These are phyloP conservation scores for Strigomonas oncopelti DNA, from an alignment of 208 protist species.

Conservation along the genomic window DNA sequence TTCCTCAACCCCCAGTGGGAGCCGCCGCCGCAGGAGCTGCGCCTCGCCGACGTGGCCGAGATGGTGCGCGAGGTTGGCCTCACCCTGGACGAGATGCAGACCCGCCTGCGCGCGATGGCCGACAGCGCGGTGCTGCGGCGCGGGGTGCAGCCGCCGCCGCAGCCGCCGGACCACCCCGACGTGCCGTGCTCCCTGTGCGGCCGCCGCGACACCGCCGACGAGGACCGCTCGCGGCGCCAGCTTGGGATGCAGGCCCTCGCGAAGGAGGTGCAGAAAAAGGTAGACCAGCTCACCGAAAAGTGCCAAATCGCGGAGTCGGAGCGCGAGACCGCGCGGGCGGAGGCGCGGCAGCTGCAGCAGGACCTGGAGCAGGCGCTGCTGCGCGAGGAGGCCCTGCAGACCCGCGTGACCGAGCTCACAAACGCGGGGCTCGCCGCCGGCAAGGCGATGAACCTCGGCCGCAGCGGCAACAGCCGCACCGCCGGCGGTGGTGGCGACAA, in stretches of 20 bases:
- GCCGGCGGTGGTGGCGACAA: not conserved
- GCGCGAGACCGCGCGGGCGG: conserved; percentile 49
- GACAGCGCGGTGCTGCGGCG: conserved; percentile 55
- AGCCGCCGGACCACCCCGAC: conserved; percentile 62
- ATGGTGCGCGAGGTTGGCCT: conserved; percentile 69
- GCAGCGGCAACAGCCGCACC: not conserved
- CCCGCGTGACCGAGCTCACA: conserved; percentile 10
- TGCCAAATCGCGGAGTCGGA: conserved; percentile 69
- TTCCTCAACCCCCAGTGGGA: conserved; percentile 56
- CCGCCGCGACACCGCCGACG: conserved; percentile 51
- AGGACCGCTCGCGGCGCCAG: conserved; percentile 47
- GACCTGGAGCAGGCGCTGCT: conserved; percentile 37
- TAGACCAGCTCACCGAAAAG: conserved; percentile 64
- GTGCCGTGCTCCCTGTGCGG: conserved; percentile 71
- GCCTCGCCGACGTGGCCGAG: conserved; percentile 46
- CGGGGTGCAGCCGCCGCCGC: conserved; percentile 49
- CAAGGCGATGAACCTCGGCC: not conserved
- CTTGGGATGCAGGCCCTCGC: conserved; percentile 64
- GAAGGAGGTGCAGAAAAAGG: conserved; percentile 61
- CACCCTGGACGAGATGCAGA: conserved; percentile 63
- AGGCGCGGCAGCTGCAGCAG: conserved; percentile 39
- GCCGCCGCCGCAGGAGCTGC: conserved; percentile 24
- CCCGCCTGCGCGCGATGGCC: conserved; percentile 61
- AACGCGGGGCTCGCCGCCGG: not conserved
- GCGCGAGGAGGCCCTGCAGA: conserved; percentile 27